Percentiles rank a stretch among this genome's conserved stretches.
phyloP scores from a whole-genome alignment of 192 early-diverging fungal species.

The Linnemannia elongata region DNA sequence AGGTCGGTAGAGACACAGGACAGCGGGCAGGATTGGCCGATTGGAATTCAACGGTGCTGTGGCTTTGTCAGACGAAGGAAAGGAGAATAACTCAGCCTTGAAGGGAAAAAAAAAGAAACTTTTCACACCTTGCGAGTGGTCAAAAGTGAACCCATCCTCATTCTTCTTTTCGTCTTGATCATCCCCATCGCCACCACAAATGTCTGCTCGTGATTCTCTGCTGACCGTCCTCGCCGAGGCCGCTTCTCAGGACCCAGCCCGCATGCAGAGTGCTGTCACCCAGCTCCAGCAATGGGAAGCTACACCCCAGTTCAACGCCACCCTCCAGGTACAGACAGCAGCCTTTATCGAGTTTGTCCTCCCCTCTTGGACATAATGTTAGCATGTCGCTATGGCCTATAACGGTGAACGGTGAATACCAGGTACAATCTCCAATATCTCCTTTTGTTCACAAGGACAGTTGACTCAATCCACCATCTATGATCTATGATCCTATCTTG shows the following conservation, averaged over 20 bases:
- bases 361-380: background rate
- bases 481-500: constrained; percentile 5
- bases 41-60: constrained; percentile 10
- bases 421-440: background rate
- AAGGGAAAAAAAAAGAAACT: background rate
- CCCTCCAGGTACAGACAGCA: constrained; percentile 67
- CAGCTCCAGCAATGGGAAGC: constrained; percentile 79
- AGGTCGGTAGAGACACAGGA: background rate
- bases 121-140: background rate
- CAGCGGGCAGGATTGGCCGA: background rate
- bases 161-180: background rate
- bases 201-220: constrained; percentile 62
- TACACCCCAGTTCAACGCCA: constrained; percentile 77
- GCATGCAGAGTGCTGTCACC: constrained; percentile 75
- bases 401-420: background rate
- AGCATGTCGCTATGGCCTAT: background rate
- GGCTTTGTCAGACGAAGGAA: background rate
- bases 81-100: background rate
- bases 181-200: constrained; percentile 13
- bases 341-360: background rate
- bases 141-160: no score
- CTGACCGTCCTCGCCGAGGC: constrained; percentile 70
- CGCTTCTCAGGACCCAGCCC: constrained; percentile 75
- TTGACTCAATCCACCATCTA: background rate
- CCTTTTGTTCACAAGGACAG: background rate